Evolutionary conservation across 2,329 filamentous ascomycete species (phyloP), one percentile per base, ranked within the genome.

Genomic region (Massarina eburnea): DNA sequence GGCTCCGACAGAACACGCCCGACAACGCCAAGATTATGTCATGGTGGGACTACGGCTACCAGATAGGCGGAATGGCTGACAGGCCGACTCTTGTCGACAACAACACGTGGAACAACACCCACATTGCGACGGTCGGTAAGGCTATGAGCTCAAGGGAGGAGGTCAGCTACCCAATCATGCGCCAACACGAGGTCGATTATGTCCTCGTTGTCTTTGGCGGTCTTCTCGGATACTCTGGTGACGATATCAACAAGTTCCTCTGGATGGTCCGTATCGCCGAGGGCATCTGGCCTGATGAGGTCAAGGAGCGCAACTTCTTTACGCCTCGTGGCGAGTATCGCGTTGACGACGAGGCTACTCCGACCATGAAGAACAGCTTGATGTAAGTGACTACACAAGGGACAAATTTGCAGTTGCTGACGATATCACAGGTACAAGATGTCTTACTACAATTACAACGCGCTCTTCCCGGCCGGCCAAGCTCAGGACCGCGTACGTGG

Each of bases 91-190:
- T 99, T 26, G 94, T 99, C 26, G 94, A 99, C 78, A 99, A 99
- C 80, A 99, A 99, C 77, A 99, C 94, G 2, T 99, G 94, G 94
- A 99, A 99, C 80, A 99, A 99, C 78, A 99, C 94, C 7, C 94
- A 99, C 71, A 99, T 99, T 73, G 94, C 94, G 42, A 99, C 94
- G 12, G 94, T 99, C 47, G 94, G 94, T 66, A 99, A 99, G 77
- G 94, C 94, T 33, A 97, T 99, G 94, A 94, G 88, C 75, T 96
- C 91, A 7, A 81, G 89, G 36, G 94, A 99, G 73, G 95, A 99
- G 72, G 91, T 97, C 73, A 96, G 91, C 76, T 99, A 99, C 73
- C 90, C 91, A 2, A 99, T 99, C 68, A 92, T 99, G 83, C 88
- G 91, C 57, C 90, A 97, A 73, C 94, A 99, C 66, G 94, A 99